Base-by-base conservation (phyloP, 176 grass and related monocot genomes). In the Cenchrus fungigraminus region DNA sequence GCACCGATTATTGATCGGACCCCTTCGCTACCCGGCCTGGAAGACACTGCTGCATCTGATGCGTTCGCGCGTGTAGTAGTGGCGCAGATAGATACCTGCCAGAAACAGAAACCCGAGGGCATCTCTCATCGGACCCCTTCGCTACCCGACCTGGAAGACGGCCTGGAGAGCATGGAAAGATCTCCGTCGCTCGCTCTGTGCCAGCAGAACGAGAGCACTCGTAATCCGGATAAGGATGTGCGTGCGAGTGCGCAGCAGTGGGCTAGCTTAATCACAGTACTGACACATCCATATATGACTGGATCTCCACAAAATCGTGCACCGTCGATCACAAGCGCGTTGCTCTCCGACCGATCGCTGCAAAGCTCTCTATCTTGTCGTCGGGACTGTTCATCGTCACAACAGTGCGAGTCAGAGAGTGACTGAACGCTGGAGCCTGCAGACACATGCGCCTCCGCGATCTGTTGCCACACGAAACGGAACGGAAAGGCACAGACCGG, bases 1-100 rank as follows among this genome's bases (percentile, higher is more conserved):
- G 69, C 43, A 29, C 77, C 51, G 79, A 51, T 81, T 44, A 85
- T 74, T 79, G 87, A 53, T 46, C 40, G 40, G 65, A n/a, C 19
- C 61, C 66, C 82, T 70, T 70, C 42, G 42, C 72, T 13, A 9
- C 20, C 51, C 46, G 8, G 54, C 46, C 56, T 16, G 65, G 7
- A 45, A 9, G 1, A 71, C 1, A 62, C 54, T 12, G 54, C 60
- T 82, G 43, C 19, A 61, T 62, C 56, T 59, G 20, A 65, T 64
- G 2, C 37, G 37, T 64, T 40, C 37, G 37, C 37, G 2, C 37
- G 37, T 3, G 10, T 49, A 11, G 47, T 3, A 29, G 34, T 46
- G 55, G 34, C 22, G 12, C 43, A 17, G 17, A 46, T 9, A 17
- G 17, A 46, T 9, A 28, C 16, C 56, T 11, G 16, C 59, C 59